These are phyloP conservation scores for Dendrostoma leiphaemia DNA, from an alignment of 2,329 filamentous ascomycete species.

Conservation along the genomic window DNA sequence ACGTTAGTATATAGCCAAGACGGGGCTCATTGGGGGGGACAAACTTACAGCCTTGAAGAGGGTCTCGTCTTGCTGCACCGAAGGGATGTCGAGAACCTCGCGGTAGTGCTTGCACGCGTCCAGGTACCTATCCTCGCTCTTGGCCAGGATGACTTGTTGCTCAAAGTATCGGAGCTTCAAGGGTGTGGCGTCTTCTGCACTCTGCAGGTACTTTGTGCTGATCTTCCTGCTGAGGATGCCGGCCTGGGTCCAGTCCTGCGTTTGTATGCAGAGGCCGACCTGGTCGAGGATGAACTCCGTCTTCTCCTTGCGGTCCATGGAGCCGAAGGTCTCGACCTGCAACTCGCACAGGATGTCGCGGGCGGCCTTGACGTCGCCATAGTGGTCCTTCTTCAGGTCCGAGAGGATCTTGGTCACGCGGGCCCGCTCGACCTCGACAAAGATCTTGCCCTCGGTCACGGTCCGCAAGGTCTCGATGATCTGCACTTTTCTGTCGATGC, in stretches of 20 bases:
- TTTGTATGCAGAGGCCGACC: constrained; percentile 91
- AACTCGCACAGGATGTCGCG: constrained; percentile 94
- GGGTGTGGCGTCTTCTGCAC: constrained; percentile 92
- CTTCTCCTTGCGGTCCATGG: constrained; percentile 96
- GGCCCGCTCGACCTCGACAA: constrained; percentile 96
- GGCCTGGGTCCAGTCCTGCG: constrained; percentile 93
- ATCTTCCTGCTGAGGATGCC: constrained; percentile 94
- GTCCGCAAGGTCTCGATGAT: constrained; percentile 94
- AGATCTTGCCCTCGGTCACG: constrained; percentile 99
- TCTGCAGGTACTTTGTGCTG: constrained; percentile 85
- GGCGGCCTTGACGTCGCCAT: constrained; percentile 81
- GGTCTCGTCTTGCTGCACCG: constrained; percentile 83
- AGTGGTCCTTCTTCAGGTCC: constrained; percentile 92
- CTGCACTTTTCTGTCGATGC: constrained; percentile 81
- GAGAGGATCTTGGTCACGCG: constrained; percentile 93
- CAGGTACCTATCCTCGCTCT: constrained; percentile 96
- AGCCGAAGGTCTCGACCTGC: constrained; percentile 98
- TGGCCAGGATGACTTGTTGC: constrained; percentile 92
- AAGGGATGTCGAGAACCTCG: constrained; percentile 93
- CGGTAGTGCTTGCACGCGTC: constrained; percentile 98
- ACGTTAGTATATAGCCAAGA: constrained; percentile 1
- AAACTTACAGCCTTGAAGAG: constrained; percentile 13
- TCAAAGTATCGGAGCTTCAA: constrained; percentile 94
- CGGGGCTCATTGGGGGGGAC: no score
- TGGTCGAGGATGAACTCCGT: constrained; percentile 98